Evolutionary conservation across 805 yeast genomes (phyloP), one percentile per base, ranked within the genome.

Genomic region (Cyberlindnera meyerae): DNA sequence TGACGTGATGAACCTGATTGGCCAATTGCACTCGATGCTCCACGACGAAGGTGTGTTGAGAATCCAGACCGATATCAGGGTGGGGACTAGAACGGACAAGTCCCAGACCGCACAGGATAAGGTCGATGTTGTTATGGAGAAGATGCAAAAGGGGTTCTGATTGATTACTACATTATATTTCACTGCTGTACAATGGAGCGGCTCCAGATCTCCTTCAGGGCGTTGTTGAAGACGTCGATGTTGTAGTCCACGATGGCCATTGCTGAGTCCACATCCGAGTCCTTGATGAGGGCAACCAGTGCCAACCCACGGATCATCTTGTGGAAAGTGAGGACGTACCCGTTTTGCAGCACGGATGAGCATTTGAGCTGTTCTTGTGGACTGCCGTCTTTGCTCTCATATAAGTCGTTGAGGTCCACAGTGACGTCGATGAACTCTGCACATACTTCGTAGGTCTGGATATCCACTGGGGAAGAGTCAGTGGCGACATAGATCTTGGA

Each of bases 351-450:
- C 41, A 72, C 76, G 14, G 95, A 82, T 5, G 81, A 74, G 37
- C 93, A 82, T 55, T 76, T 76, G 37, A 79, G 59, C 40, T 68
- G 76, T 33, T 62, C 60, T 28, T 37, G 39, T 36, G 33, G 29
- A n/a, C 27, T 13, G 29, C 13, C 18, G 18, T 33, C 36, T 14
- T 37, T 31, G 13, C 34, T 31, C 33, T 73, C 73, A 48, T 83
- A 82, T 29, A 83, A 58, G 34, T 82, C 83, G 49, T 86, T 89
- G 45, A 93, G 63, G 54, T 93, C 97, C 18, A 88, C 81, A 4
- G 96, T 81, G 12, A 90, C 93, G 58, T 93, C 97, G 31, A 93
- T 90, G 54, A 93, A 93, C 54, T 93, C 97, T 0, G 97, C 94
- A 60, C 97, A 93, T 2, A 90, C 95, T 58, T 93, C 97, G 57